A percentile compares a stretch with the other conserved stretches of the same genome.
These are phyloP conservation scores for Crithidia brevicula DNA, from an alignment of 208 protist species.

Conservation along the genomic window DNA sequence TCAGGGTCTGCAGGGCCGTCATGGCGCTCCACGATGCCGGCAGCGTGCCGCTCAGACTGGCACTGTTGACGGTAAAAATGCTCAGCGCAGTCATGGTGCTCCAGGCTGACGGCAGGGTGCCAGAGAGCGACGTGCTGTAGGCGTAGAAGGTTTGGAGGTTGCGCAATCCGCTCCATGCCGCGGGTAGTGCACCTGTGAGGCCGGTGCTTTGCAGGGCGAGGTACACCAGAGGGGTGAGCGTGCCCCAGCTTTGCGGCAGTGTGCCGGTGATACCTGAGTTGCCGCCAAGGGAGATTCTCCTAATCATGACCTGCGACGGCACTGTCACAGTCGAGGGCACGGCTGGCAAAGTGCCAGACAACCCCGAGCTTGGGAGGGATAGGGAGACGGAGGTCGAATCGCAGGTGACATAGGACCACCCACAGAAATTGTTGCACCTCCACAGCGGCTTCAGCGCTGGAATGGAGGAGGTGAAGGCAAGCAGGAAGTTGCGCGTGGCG, in stretches of 20 bases:
- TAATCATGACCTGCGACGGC: slow-evolving; percentile 49
- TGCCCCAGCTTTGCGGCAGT: slow-evolving; percentile 15
- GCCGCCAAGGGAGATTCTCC: slow-evolving; percentile 47
- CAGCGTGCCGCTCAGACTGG: slow-evolving; percentile 30
- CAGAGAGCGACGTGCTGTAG: slow-evolving; percentile 16
- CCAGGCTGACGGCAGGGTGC: slow-evolving; percentile 37
- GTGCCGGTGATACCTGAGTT: slow-evolving; percentile 19
- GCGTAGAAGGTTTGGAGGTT: slow-evolving; percentile 17
- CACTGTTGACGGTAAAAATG: slow-evolving; percentile 41
- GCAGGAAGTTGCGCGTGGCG: slow-evolving; percentile 11
- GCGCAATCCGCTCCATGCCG: background rate
- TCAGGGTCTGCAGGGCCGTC: slow-evolving; percentile 10
- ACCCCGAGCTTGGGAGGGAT: background rate
- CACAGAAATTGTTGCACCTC: slow-evolving; percentile 22
- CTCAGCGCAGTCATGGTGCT: slow-evolving; percentile 33
- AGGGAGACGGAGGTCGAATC: slow-evolving; percentile 2
- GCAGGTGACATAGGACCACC: slow-evolving; percentile 13
- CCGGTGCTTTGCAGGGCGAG: slow-evolving; percentile 11
- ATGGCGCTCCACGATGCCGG: slow-evolving; percentile 27
- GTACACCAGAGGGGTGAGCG: slow-evolving; percentile 9
- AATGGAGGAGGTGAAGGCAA: slow-evolving; percentile 4
- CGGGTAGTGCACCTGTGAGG: slow-evolving; percentile 11
- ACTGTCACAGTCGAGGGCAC: slow-evolving; percentile 29
- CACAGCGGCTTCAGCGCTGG: slow-evolving; percentile 8
- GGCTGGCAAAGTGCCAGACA: slow-evolving; percentile 35